These are phyloP conservation scores for Mallotus repandus DNA, from an alignment of 441 rosid species.

Conservation along the genomic window DNA sequence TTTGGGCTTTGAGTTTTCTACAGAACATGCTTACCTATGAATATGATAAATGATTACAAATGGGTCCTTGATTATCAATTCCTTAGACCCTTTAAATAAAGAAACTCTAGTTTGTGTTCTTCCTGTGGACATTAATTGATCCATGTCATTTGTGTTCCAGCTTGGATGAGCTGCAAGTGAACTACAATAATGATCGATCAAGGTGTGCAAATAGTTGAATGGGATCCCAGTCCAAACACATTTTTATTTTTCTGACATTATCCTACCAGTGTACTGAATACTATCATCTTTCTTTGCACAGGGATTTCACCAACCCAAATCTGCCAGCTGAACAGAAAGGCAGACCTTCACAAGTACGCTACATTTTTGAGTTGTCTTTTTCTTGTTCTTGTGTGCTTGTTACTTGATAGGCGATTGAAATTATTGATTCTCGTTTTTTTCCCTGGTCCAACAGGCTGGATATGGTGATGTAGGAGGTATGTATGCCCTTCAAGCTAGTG, in stretches of 20 bases:
- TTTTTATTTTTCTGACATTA: constrained; percentile 3
- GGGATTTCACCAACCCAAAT: constrained; percentile 94
- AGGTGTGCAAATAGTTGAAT: constrained; percentile 47
- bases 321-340: constrained; percentile 93
- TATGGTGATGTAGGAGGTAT: constrained; percentile 84
- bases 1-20: neutral
- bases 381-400: neutral
- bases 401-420: neutral
- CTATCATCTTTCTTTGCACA: constrained; percentile 25
- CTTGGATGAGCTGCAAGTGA: constrained; percentile 98
- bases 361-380: constrained; percentile 11
- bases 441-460: constrained; percentile 56
- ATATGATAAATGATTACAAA: neutral
- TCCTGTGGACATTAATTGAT: constrained; percentile 19
- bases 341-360: constrained; percentile 78
- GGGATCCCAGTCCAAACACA: constrained; percentile 7
- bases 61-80: constrained; percentile 5
- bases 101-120: neutral
- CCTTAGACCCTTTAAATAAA: neutral
- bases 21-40: neutral
- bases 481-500: constrained; percentile 39
- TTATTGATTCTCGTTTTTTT: constrained; percentile 20
- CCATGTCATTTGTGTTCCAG: constrained; percentile 41
- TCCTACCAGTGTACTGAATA: constrained; percentile 12
- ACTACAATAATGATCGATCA: constrained; percentile 95